Evolutionary conservation across 116 monocot genomes (phyloP), one percentile per base, ranked within the genome.

Genomic region (Thalassia testudinum): DNA sequence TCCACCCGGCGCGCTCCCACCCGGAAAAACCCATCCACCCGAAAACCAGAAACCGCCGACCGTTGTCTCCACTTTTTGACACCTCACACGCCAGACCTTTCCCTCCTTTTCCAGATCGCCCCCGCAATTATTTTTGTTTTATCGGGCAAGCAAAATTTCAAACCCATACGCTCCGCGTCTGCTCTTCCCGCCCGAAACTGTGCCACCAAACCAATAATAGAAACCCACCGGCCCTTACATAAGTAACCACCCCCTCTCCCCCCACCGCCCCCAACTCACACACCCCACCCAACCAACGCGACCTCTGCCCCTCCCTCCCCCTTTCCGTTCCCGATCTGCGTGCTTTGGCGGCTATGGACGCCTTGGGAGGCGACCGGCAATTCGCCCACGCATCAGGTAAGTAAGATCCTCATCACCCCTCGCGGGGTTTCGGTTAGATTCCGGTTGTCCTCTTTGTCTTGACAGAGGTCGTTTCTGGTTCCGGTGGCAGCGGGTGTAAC

Each of bases 401-500:
- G 30, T 34, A 34, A 34, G 30, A 34, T 34, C 30, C 10, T 34
- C 30, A 34, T 10, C 30, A 5, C 30, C 30, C 30, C 30, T 10
- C 30, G 6, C 10, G 10, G 30, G 30, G 30, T 10, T 34, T 34
- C 6, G 10, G 30, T 10, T 10, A 5, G 6, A 5, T 10, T 34
- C 10, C 10, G 3, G 10, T 34, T 10, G 30, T 34, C 30, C 3
- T 34, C 10, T 10, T 10, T 34, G 10, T 34, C 30, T 34, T 34
- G n/a, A n/a, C n/a, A n/a, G n/a, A n/a, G n/a, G n/a, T n/a, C n/a
- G n/a, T n/a, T n/a, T n/a, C n/a, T n/a, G n/a, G n/a, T n/a, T n/a
- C n/a, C n/a, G n/a, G 6, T n/a, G 17, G 25, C 16, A 62, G 73
- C 12, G 59, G 53, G 44, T 28, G 38, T 65, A 19, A 17, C 56